phyloP scores from a whole-genome alignment of 257 asterid species.

The Capsicum rhomboideum region DNA sequence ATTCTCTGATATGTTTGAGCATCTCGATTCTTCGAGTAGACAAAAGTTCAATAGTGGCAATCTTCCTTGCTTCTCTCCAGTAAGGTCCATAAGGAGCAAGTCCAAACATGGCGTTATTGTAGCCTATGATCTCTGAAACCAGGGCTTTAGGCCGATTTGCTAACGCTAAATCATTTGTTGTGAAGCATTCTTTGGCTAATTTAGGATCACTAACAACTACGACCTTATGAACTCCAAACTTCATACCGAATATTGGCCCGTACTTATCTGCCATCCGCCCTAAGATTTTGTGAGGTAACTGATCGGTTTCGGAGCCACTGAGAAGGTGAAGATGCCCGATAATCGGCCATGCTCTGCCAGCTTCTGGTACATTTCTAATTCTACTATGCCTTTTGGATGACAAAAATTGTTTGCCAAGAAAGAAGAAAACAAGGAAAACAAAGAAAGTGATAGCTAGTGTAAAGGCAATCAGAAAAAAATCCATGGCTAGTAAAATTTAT shows the following conservation, averaged over 20 bases:
- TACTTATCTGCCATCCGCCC: constrained; percentile 20
- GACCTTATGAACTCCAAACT: constrained; percentile 6
- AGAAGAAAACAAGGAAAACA: not conserved
- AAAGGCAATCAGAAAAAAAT: not conserved
- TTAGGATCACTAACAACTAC: constrained; percentile 20
- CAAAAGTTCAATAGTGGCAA: constrained; percentile 7
- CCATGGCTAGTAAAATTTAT: not conserved
- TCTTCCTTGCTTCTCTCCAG: constrained; percentile 24
- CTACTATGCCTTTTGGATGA: not conserved
- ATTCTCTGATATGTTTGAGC: constrained; percentile 9
- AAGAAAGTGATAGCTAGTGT: not conserved
- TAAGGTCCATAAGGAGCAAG: constrained; percentile 19
- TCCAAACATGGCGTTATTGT: constrained; percentile 16
- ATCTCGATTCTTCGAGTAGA: constrained; percentile 12
- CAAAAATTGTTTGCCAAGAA: not conserved
- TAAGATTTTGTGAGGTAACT: constrained; percentile 14
- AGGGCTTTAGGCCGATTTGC: constrained; percentile 11
- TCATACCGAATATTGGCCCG: constrained; percentile 21
- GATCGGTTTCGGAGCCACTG: constrained; percentile 3
- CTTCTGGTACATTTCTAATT: not conserved
- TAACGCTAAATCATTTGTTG: constrained; percentile 9
- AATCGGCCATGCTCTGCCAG: constrained; percentile 20
- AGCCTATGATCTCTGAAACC: constrained; percentile 7
- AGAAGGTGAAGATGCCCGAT: constrained; percentile 34
- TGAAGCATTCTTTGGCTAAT: constrained; percentile 16